Evolutionary conservation across 768 basidiomycete genomes (phyloP).

Genomic region (Sarcodon aspratus): DNA sequence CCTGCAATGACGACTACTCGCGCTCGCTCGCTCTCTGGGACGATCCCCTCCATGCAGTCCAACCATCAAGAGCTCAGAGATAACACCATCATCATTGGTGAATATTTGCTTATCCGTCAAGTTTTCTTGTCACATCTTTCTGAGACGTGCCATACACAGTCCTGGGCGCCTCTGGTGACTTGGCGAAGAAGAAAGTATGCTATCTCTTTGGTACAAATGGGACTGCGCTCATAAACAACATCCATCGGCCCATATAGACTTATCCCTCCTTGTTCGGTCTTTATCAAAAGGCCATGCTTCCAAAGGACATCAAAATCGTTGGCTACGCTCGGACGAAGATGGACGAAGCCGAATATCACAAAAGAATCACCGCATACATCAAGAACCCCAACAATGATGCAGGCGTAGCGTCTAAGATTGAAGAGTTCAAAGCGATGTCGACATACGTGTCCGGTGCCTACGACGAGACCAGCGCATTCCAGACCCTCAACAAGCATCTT

Average conservation of each 20-base stretch:
- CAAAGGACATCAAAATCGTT: constrained; percentile 77
- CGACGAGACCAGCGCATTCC: constrained; percentile 74
- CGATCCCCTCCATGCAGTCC: constrained; percentile 85
- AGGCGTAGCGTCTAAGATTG: constrained; percentile 46
- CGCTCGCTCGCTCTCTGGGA: constrained; percentile 54
- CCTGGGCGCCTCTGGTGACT: constrained; percentile 91
- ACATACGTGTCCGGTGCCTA: constrained; percentile 85
- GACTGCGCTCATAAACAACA: neutral
- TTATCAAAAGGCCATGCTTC: constrained; percentile 70
- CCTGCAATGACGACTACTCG: constrained; percentile 16
- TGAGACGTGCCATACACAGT: constrained; percentile 32
- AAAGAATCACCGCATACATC: constrained; percentile 77
- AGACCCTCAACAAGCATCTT: constrained; percentile 64
- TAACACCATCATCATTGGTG: constrained; percentile 85
- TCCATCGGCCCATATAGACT: constrained; percentile 39
- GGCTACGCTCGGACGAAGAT: constrained; percentile 97
- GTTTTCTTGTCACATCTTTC: constrained; percentile 2
- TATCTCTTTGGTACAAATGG: neutral
- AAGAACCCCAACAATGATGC: constrained; percentile 61
- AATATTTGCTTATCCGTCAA: constrained; percentile 17
- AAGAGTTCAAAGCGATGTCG: constrained; percentile 74
- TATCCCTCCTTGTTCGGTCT: constrained; percentile 92
- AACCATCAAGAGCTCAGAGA: constrained; percentile 63
- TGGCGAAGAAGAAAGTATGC: constrained; percentile 94
- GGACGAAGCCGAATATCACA: constrained; percentile 75